Percentiles rank a stretch among this genome's conserved stretches.
These are phyloP conservation scores for Nicotiana obtusifolia DNA, from an alignment of 257 asterid species.

Conservation along the genomic window DNA sequence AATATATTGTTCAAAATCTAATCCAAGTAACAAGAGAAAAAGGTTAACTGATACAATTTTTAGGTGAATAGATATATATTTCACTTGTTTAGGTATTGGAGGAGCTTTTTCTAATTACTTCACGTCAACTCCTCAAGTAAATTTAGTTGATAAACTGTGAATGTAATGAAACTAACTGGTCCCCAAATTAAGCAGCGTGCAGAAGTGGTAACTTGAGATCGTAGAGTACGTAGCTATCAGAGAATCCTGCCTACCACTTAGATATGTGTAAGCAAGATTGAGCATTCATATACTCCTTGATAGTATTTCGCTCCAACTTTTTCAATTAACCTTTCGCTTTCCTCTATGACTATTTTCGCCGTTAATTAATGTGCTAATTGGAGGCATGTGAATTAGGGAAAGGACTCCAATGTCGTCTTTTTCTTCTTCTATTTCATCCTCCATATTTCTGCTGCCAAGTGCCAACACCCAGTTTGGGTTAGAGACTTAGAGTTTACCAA, in stretches of 20 bases:
- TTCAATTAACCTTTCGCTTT: not conserved
- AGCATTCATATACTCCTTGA: too few species aligned
- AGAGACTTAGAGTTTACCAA: not conserved
- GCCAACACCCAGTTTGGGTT: not conserved
- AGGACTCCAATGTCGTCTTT: not conserved
- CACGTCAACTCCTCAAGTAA: too few species aligned
- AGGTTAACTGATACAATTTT: too few species aligned
- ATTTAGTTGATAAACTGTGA: too few species aligned
- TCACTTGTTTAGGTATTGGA: too few species aligned
- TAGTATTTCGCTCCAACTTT: not conserved
- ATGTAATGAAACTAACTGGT: too few species aligned
- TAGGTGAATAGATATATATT: too few species aligned
- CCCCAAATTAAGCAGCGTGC: too few species aligned
- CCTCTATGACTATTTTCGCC: not conserved
- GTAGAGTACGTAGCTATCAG: not conserved
- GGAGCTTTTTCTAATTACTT: too few species aligned
- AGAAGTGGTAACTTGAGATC: too few species aligned
- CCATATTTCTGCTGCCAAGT: not conserved
- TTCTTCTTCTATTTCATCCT: not conserved
- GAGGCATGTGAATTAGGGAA: not conserved
- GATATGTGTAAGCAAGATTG: constrained; percentile 3
- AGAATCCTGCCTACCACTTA: constrained; percentile 5
- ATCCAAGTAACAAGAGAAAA: too few species aligned
- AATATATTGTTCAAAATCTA: too few species aligned
- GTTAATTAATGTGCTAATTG: not conserved